Base-by-base conservation (phyloP, 805 yeast genomes). In the Peterozyma toletana region DNA sequence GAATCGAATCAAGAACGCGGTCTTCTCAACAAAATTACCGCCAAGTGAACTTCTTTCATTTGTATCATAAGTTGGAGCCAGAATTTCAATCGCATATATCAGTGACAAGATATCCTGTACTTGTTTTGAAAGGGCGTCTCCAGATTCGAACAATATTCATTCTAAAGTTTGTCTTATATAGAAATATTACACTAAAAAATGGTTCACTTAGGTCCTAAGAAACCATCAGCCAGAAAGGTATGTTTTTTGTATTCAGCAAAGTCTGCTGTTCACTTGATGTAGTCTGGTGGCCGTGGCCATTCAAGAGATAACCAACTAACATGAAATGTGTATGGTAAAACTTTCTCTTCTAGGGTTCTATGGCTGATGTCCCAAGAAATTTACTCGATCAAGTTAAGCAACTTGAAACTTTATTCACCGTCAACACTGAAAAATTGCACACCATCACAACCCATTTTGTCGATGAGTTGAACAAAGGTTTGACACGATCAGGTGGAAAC, bases 391-490 rank as follows among this genome's bases (percentile, higher is more conserved):
- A 62, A 47, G 57, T 73, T 46, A 51, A 63, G 37, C 50, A 53
- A 36, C 53, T 66, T 43, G 71, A 74, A 49, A 49, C 60, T 3
- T 53, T 62, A 42, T 71, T 77, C 52, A 63, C 70, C 37, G 70
- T 72, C 35, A 52, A 73, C 14, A 64, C 66, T 14, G 70, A 63
- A 16, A 70, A 57, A 30, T 64, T 77, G 51, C 53, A 62, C 45
- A 52, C 62, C 39, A 67, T 77, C 58, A 68, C 77, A 48, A 64
- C 62, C 21, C 77, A 74, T 52, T 77, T 77, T 56, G 62, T 73
- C 43, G 52, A 60, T 38, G 83, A 77, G 56, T 65, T 77, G 53
- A 66, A 68, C 40, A 71, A 77, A 57, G 83, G 83, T 31, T 62
- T 71, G 50, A 59, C 70, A 41, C 68, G 70, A 51, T 54, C 58